phyloP scores from a whole-genome alignment of 2,329 filamentous ascomycete genomes.

The Trichoderma oligosporum region DNA sequence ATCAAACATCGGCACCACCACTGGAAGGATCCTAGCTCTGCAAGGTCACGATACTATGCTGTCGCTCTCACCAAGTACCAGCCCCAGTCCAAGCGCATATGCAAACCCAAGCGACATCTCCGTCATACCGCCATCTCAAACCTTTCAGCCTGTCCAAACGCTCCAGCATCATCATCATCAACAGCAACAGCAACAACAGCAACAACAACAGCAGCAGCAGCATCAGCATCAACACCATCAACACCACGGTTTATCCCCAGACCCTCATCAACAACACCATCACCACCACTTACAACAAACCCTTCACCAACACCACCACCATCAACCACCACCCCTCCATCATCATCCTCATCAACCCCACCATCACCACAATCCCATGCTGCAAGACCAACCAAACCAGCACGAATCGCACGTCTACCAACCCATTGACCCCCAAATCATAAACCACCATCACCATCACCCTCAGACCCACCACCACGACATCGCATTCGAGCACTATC shows the following conservation, averaged over 20 bases:
- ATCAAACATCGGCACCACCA: slow-evolving; percentile 18
- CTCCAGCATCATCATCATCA: slow-evolving; percentile 21
- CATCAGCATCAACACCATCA: slow-evolving; percentile 6
- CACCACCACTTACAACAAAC: slow-evolving; percentile 34
- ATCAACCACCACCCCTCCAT: slow-evolving; percentile 50
- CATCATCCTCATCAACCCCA: slow-evolving; percentile 19
- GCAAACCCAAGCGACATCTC: slow-evolving; percentile 49
- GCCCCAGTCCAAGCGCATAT: slow-evolving; percentile 39
- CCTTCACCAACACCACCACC: slow-evolving; percentile 28
- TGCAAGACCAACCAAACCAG: slow-evolving; percentile 32
- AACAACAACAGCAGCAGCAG: slow-evolving; percentile 21
- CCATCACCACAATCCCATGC: slow-evolving; percentile 35
- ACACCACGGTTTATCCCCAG: neutral
- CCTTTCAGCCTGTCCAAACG: slow-evolving; percentile 29
- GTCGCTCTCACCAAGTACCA: slow-evolving; percentile 27
- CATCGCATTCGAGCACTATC: slow-evolving; percentile 40
- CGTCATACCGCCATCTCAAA: slow-evolving; percentile 39
- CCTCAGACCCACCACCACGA: slow-evolving; percentile 26
- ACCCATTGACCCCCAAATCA: slow-evolving; percentile 49
- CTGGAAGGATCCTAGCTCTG: slow-evolving; percentile 29
- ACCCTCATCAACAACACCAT: slow-evolving; percentile 14
- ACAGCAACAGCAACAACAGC: slow-evolving; percentile 23
- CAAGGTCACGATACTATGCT: slow-evolving; percentile 31
- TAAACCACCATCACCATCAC: slow-evolving; percentile 20
- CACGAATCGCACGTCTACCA: slow-evolving; percentile 42